Evolutionary conservation across 2,329 filamentous ascomycete species (phyloP).

Genomic region (Stachybotrys chartarum): DNA sequence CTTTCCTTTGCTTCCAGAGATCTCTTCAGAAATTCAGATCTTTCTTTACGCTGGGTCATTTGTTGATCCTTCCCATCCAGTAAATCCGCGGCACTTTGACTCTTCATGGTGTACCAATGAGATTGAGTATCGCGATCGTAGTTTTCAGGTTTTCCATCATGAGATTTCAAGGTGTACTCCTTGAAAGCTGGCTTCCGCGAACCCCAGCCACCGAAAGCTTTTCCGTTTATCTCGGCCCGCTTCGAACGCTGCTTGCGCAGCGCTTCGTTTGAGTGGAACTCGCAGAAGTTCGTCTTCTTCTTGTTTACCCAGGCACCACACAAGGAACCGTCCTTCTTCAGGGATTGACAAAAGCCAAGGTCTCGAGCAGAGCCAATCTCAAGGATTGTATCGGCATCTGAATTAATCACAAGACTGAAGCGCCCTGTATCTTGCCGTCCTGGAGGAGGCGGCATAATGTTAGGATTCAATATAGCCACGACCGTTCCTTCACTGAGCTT

Average conservation of each 20-base stretch:
- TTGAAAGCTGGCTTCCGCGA: conserved; percentile 1
- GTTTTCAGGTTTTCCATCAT: conserved; percentile 16
- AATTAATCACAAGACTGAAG: conserved; percentile 80
- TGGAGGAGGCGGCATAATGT: conserved; percentile 78
- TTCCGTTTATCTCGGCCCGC: conserved; percentile 74
- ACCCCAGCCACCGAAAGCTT: conserved; percentile 36
- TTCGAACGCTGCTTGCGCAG: conserved; percentile 59
- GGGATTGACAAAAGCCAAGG: conserved; percentile 77
- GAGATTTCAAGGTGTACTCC: neutral
- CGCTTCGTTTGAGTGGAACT: conserved; percentile 82
- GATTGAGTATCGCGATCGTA: conserved; percentile 54
- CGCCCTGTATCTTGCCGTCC: conserved; percentile 69
- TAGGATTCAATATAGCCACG: conserved; percentile 85
- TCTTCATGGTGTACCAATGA: conserved; percentile 45
- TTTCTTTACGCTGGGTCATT: conserved; percentile 50
- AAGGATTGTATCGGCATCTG: conserved; percentile 79
- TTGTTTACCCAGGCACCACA: conserved; percentile 84
- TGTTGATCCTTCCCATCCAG: conserved; percentile 58
- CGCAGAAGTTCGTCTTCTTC: conserved; percentile 83
- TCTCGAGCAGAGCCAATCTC: conserved; percentile 83
- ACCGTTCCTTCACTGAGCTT: conserved; percentile 89
- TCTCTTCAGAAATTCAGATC: conserved; percentile 59
- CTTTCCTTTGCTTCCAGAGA: conserved; percentile 60
- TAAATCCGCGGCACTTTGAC: conserved; percentile 50
- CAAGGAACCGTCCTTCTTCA: conserved; percentile 74